Evolutionary conservation across 371 early-diverging fungal genomes (phyloP).

Genomic region (Mortierella sp.): DNA sequence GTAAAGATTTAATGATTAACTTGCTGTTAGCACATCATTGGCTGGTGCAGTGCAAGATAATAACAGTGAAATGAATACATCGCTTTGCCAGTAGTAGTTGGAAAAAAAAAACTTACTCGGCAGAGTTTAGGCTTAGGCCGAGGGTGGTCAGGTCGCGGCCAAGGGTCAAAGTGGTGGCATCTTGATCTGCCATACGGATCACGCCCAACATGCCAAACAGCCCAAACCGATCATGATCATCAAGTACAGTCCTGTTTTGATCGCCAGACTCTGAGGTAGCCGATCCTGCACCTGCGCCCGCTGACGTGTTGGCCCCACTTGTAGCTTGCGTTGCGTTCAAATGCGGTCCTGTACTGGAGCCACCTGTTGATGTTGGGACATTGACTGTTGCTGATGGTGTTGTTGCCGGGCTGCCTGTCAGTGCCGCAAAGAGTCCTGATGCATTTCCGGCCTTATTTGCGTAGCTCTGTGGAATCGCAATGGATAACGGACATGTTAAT

Average conservation of each 20-base stretch:
- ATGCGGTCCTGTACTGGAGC: conserved; percentile 6
- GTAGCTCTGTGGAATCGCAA: conserved; percentile 28
- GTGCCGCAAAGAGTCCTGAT: conserved; percentile 37
- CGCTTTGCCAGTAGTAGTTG: not conserved
- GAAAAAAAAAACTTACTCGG: conserved; percentile 66
- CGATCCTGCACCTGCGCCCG: conserved; percentile 18
- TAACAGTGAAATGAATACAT: not conserved
- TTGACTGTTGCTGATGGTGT: conserved; percentile 17
- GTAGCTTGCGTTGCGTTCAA: conserved; percentile 12
- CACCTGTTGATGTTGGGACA: conserved; percentile 13
- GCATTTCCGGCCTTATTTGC: conserved; percentile 52
- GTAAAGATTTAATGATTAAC: not conserved
- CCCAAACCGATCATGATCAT: conserved; percentile 67
- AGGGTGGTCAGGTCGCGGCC: conserved; percentile 85
- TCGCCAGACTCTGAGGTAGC: conserved; percentile 11
- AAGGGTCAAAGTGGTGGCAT: conserved; percentile 77
- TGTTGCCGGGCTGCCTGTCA: conserved; percentile 19
- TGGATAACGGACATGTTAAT: not conserved
- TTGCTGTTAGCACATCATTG: not conserved
- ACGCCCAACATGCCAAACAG: conserved; percentile 82
- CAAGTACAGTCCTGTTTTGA: conserved; percentile 13
- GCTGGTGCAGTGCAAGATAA: not conserved
- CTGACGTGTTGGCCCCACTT: not conserved
- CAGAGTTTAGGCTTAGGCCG: conserved; percentile 82
- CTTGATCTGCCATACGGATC: conserved; percentile 81